These are phyloP conservation scores for Telfairia occidentalis DNA, from an alignment of 331 rosid species.

Conservation along the genomic window DNA sequence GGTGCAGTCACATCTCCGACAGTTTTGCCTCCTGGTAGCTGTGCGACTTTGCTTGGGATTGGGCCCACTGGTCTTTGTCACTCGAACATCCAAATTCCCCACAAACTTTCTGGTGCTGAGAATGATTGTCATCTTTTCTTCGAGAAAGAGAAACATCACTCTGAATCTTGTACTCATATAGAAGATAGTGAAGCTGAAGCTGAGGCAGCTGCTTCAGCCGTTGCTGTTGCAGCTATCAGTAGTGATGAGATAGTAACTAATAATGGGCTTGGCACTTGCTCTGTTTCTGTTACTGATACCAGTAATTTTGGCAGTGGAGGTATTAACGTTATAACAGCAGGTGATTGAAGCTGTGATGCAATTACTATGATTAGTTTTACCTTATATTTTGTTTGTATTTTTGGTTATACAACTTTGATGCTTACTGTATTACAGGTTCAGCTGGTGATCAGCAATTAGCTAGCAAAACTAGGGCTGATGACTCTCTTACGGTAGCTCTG, in stretches of 20 bases:
- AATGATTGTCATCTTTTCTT: constrained; percentile 57
- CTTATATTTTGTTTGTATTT: constrained; percentile 2
- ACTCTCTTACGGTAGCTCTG: constrained; percentile 70
- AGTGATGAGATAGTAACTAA: constrained; percentile 67
- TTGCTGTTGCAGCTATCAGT: constrained; percentile 92
- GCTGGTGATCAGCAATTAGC: constrained; percentile 50
- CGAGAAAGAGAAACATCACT: constrained; percentile 48
- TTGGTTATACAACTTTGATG: background rate
- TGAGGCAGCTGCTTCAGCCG: constrained; percentile 97
- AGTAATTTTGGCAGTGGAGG: constrained; percentile 41
- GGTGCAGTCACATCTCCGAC: constrained; percentile 99
- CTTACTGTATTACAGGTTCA: constrained; percentile 30
- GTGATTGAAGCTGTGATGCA: constrained; percentile 18
- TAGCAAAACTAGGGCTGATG: constrained; percentile 59
- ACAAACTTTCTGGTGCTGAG: constrained; percentile 47
- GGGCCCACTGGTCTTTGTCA: constrained; percentile 52
- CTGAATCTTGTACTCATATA: constrained; percentile 45
- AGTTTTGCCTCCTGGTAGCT: constrained; percentile 52
- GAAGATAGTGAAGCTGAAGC: constrained; percentile 89
- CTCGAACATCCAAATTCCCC: constrained; percentile 54
- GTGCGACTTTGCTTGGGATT: constrained; percentile 50
- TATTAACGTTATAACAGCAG: constrained; percentile 52
- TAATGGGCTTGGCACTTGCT: constrained; percentile 42
- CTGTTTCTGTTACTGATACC: constrained; percentile 44
- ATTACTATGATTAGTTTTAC: background rate